A percentile compares a stretch with the other conserved stretches of the same genome.
phyloP scores from a whole-genome alignment of 2,329 filamentous ascomycete genomes.

The Sarocladium brachiariae region DNA sequence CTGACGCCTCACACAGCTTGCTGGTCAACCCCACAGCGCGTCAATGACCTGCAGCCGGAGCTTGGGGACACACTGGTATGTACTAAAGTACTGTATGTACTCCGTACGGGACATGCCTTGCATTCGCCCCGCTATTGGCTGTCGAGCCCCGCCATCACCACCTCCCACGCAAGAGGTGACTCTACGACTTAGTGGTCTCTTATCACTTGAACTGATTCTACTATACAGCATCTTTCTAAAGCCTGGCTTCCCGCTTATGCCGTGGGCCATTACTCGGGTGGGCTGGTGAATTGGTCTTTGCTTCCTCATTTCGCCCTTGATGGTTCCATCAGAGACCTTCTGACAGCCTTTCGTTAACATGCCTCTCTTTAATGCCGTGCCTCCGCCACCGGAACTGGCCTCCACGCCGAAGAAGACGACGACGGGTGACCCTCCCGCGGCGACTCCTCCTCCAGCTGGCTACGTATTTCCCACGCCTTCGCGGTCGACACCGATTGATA shows the following conservation, averaged over 20 bases:
- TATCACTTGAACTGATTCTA: no score
- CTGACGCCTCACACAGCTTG: neutral
- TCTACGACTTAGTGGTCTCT: conserved; percentile 4
- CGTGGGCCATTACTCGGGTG: neutral
- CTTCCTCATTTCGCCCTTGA: no score
- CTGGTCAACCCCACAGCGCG: neutral
- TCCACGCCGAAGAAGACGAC: conserved; percentile 2
- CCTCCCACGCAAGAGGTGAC: neutral
- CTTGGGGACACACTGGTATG: neutral
- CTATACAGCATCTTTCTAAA: no score
- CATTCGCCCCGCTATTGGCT: conserved; percentile 12
- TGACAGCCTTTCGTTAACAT: no score
- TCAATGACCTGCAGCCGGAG: conserved; percentile 3
- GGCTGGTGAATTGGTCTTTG: neutral
- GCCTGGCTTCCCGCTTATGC: no score
- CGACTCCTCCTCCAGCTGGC: conserved; percentile 14
- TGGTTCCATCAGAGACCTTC: no score
- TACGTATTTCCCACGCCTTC: conserved; percentile 13
- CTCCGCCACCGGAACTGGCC: conserved; percentile 36
- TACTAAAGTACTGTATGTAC: no score
- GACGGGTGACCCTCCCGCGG: conserved; percentile 13
- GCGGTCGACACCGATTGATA: conserved; percentile 38
- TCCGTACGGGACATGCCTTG: conserved; percentile 12
- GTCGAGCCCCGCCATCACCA: conserved; percentile 4
- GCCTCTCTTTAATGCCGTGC: conserved; percentile 48